Percentiles rank a stretch among this genome's conserved stretches.
These are phyloP conservation scores for Naganishia sp. DNA, from an alignment of 1,284 basidiomycete genomes.

Conservation along the genomic window DNA sequence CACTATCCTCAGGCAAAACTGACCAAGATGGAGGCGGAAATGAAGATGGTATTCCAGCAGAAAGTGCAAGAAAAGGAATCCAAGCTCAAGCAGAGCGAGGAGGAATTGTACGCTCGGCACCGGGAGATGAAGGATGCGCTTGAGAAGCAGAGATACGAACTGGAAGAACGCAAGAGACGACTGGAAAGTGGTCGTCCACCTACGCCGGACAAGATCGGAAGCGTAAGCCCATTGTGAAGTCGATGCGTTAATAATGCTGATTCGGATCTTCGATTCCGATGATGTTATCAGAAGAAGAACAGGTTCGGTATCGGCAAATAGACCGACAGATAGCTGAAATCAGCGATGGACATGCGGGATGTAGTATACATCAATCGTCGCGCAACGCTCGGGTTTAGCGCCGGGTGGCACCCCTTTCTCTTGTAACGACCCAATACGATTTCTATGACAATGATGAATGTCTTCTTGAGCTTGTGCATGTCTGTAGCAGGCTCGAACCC, in stretches of 20 bases:
- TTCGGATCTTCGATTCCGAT: too few relatives aligned
- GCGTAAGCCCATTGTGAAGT: slow-evolving; percentile 4
- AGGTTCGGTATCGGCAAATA: slow-evolving; percentile 31
- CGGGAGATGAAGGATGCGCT: slow-evolving; percentile 98
- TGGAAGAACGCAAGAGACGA: slow-evolving; percentile 97
- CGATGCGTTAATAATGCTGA: background rate
- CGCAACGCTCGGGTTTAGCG: too few relatives aligned
- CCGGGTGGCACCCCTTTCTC: background rate
- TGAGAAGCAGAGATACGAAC: slow-evolving; percentile 91
- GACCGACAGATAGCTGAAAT: background rate
- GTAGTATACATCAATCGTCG: too few relatives aligned
- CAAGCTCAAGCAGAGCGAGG: slow-evolving; percentile 96
- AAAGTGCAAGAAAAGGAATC: slow-evolving; percentile 98
- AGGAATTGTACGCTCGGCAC: slow-evolving; percentile 94
- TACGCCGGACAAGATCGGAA: slow-evolving; percentile 81
- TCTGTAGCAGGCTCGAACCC: too few relatives aligned
- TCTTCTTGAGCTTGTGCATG: too few relatives aligned
- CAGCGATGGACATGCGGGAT: background rate
- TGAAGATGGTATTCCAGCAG: slow-evolving; percentile 99
- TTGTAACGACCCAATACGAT: slow-evolving; percentile 12
- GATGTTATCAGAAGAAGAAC: slow-evolving; percentile 27
- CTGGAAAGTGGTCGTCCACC: slow-evolving; percentile 90
- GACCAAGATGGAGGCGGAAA: slow-evolving; percentile 98
- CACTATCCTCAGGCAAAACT: slow-evolving; percentile 67
- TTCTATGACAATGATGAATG: slow-evolving; percentile 5